Base-by-base conservation (phyloP, 2,329 filamentous ascomycete species). In the Ophiostoma himal-ulmi region DNA sequence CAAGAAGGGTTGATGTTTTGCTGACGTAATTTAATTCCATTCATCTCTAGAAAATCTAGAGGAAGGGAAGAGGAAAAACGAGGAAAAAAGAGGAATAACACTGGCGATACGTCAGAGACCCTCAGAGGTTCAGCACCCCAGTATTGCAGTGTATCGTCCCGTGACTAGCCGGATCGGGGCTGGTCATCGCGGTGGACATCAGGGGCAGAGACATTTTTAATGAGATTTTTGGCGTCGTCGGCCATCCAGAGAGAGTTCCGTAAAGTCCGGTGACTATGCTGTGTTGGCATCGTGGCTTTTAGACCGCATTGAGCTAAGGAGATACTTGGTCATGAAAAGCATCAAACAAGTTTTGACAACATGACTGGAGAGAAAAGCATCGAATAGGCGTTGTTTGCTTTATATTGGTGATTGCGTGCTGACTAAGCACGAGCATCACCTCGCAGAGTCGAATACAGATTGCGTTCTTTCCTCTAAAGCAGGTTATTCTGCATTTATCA, bases 111-210 rank as follows among this genome's bases (percentile, higher is more conserved):
- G n/a, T 57, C n/a, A 11, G 4, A 26, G 39, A 11, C 52, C 1
- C 13, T 26, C 52, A 57, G 5, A 39, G 37, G 37, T 39, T 14
- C 44, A 44, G 52, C 52, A 57, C 52, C 52, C 52, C 52, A 57
- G n/a, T 26, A 13, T 57, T 13, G n/a, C 8, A 57, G 60, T 54
- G 41, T 64, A 67, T 36, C 64, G n/a, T 60, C 69, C 36, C 22
- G 14, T 20, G 65, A 48, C 65, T 70, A 70, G 69, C 69, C 69
- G 20, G 44, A 67, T 68, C 22, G 36, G 69, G 48, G 44, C 48
- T 44, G 65, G 48, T 44, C 64, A 65, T 41, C 30, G 34, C 52
- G 41, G 65, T 30, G 64, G 48, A 37, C 52, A 48, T 48, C 41
- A 52, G 66, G 41, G 66, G 66, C 52, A 57, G 52, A 57, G 52